phyloP scores from a whole-genome alignment of 2,329 filamentous ascomycete genomes.

The Pyricularia pennisetigena region DNA sequence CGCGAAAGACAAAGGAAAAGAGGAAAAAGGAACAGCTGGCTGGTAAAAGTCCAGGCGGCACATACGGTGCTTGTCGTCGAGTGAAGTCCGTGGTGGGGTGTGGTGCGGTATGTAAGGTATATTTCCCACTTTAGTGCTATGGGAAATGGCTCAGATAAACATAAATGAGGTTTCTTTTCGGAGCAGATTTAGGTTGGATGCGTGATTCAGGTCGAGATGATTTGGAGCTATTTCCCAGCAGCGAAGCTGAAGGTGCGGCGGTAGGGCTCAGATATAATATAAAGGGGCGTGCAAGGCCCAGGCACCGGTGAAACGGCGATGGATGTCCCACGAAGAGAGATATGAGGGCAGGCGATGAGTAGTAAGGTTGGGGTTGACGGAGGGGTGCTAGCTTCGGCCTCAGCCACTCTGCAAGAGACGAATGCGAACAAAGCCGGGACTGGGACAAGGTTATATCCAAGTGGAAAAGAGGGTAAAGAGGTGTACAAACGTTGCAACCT shows the following conservation, averaged over 20 bases:
- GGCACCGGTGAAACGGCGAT: neutral
- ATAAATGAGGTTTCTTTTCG: neutral
- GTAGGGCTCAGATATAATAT: neutral
- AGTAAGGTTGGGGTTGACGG: neutral
- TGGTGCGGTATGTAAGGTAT: neutral
- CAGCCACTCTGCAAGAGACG: neutral
- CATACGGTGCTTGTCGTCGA: neutral
- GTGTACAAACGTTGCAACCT: neutral
- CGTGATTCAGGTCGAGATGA: neutral
- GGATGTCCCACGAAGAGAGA: neutral
- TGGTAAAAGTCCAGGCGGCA: neutral
- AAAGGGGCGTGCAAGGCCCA: neutral
- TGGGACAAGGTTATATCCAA: neutral
- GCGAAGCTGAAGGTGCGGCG: neutral
- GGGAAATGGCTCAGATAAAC: neutral
- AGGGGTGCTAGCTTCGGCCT: neutral
- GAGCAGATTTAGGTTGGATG: neutral
- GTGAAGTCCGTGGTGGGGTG: neutral
- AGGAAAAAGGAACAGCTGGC: constrained; percentile 1
- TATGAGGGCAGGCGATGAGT: neutral
- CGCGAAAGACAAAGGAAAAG: neutral
- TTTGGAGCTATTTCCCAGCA: neutral
- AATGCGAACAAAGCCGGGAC: neutral
- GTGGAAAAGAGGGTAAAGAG: neutral
- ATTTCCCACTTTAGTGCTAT: neutral